Base-by-base conservation (phyloP, 108 stramenopile species). In the Skeletonema potamos region DNA sequence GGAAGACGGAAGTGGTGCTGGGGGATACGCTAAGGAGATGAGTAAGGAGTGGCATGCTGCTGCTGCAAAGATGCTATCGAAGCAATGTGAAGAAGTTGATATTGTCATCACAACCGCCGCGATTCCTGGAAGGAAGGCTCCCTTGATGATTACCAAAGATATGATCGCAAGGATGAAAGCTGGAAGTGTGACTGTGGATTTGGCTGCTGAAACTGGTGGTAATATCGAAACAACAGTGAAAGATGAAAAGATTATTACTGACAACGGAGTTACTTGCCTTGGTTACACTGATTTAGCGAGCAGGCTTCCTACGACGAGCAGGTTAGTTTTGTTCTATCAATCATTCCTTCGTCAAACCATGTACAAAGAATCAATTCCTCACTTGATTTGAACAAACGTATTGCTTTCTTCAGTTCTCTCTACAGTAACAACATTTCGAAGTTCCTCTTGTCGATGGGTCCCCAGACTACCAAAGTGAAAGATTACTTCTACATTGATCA, bases 1-100 rank as follows among this genome's bases (percentile, higher is more conserved):
- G 68, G 99, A 99, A 82, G 98, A 99, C 66, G 98, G 98, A 9
- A 85, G 86, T 64, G 99, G 96, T n/a, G 91, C 96, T 30, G 99
- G 99, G 32, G 99, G 99, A 43, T 99, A 99, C 82, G 99, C 99
- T 70, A 99, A 99, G 87, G 97, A 99, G 82, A 99, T 99, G 98
- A 84, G 82, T 74, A 82, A 92, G 43, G 98, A 97, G 76, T 99
- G 97, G 96, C 96, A 98, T 70, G 95, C 94, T 1, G 95, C 94
- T 11, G 96, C 94, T 8, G 82, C 87, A 33, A 79, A 70, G 32
- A 93, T 98, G 92, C 82, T 99, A 12, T 79, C 89, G 22, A 89
- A 93, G 66, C 96, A 99, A 62, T 92, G 91, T 70, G 88, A 92
- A 74, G 96, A 97, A 24, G 92, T 98, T 18, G 99, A 99, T 80